Conservation (phyloP, 2,329 filamentous ascomycete species). For the Pseudophaeomoniella oleicola region DNA sequence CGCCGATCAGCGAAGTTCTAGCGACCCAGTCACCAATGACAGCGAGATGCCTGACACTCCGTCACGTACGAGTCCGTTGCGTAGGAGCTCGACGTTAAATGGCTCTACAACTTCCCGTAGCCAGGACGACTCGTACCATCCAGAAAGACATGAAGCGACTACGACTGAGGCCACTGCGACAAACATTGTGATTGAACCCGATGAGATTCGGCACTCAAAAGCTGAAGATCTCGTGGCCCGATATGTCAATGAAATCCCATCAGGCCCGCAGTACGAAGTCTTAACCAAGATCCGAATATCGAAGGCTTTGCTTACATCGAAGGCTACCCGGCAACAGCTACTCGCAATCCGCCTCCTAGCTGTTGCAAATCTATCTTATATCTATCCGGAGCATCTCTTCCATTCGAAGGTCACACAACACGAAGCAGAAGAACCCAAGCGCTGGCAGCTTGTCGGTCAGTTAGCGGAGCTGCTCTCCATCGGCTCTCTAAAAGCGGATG, state of each 20-base stretch:
- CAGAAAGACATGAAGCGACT: neutral
- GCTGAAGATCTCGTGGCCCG: constrained; percentile 22
- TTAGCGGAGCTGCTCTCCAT: constrained; percentile 84
- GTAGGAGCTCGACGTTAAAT: constrained; percentile 49
- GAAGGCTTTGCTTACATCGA: constrained; percentile 57
- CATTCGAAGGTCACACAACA: constrained; percentile 72
- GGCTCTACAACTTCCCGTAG: too few species aligned
- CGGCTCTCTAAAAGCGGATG: constrained; percentile 49
- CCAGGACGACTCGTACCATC: neutral
- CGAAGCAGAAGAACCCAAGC: constrained; percentile 77
- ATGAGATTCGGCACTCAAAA: neutral
- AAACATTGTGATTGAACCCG: neutral
- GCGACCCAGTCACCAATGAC: constrained; percentile 15
- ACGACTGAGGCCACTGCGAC: neutral
- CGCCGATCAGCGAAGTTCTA: neutral
- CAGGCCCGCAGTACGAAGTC: constrained; percentile 64
- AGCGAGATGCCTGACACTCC: constrained; percentile 35
- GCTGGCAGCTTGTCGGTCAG: constrained; percentile 82
- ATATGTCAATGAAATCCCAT: constrained; percentile 49
- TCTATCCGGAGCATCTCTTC: constrained; percentile 71
- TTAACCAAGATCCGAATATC: constrained; percentile 71
- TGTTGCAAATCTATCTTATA: constrained; percentile 80
- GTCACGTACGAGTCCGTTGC: constrained; percentile 59
- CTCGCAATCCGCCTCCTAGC: constrained; percentile 72
- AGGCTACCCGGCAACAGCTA: constrained; percentile 56